A percentile compares a stretch with the other conserved stretches of the same genome.
phyloP scores from a whole-genome alignment of 2,329 filamentous ascomycete genomes.

The Hymenotorrendiella dingleyae region DNA sequence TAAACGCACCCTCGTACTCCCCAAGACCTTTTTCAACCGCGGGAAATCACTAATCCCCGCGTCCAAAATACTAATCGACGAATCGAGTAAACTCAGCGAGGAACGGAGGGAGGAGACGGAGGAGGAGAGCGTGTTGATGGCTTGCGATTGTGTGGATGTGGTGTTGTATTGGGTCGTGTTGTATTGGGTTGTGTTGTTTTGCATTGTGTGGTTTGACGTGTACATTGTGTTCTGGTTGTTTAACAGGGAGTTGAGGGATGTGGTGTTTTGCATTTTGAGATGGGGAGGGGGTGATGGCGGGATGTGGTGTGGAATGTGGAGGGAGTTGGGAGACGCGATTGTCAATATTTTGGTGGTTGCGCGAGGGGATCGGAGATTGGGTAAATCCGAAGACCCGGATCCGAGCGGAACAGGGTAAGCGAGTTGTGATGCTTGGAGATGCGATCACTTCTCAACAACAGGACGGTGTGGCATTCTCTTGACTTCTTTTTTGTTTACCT shows the following conservation, averaged over 20 bases:
- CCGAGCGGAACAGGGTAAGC: too few relatives aligned
- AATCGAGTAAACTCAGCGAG: conserved; percentile 34
- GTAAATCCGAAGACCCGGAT: too few relatives aligned
- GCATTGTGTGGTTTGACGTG: too few relatives aligned
- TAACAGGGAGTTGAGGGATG: conserved; percentile 4
- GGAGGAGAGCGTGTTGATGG: conserved; percentile 28
- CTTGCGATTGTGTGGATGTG: conserved; percentile 4
- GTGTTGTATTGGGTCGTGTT: neutral
- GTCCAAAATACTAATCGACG: conserved; percentile 25
- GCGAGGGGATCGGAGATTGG: too few relatives aligned
- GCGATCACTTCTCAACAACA: too few relatives aligned
- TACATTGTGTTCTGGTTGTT: neutral
- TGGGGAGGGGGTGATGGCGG: too few relatives aligned
- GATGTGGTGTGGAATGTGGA: too few relatives aligned
- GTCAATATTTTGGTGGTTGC: too few relatives aligned
- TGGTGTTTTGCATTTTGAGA: conserved; percentile 3
- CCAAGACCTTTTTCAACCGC: conserved; percentile 32
- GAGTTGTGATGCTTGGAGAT: too few relatives aligned
- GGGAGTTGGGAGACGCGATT: too few relatives aligned
- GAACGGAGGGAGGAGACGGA: conserved; percentile 34
- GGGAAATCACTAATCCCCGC: conserved; percentile 30
- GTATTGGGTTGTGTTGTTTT: neutral
- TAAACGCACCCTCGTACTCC: conserved; percentile 30
- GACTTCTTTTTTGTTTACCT: too few relatives aligned
- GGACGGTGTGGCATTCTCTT: too few relatives aligned